Percentiles rank a stretch among this genome's conserved stretches.
Evolutionary conservation across 2,329 filamentous ascomycete genomes (phyloP).

Genomic region (Ceratocystis huliohia): DNA sequence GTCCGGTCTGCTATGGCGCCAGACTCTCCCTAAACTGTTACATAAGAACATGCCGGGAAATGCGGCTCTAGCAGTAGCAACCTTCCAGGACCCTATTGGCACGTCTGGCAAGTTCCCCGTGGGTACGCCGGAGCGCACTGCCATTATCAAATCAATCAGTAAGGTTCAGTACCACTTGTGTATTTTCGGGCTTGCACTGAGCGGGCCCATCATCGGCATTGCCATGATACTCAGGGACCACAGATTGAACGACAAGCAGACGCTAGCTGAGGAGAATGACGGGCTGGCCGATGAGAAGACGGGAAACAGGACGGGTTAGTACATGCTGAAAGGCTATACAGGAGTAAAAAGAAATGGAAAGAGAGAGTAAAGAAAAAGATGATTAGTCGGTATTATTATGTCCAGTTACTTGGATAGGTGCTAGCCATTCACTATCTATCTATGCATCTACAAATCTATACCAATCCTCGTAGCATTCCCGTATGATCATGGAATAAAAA

Average conservation of each 20-base stretch:
- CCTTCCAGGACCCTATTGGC: slow-evolving; percentile 30
- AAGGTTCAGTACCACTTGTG: slow-evolving; percentile 34
- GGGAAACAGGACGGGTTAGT: neutral
- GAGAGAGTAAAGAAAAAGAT: neutral
- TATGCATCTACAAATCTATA: too few species aligned
- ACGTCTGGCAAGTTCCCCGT: slow-evolving; percentile 29
- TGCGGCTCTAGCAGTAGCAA: slow-evolving; percentile 28
- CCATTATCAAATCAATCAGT: slow-evolving; percentile 29
- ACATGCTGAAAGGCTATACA: neutral
- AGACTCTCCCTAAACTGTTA: slow-evolving; percentile 39
- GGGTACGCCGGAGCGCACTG: slow-evolving; percentile 32
- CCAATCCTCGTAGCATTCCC: too few species aligned
- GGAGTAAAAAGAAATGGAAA: neutral
- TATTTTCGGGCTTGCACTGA: slow-evolving; percentile 38
- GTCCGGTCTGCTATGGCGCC: slow-evolving; percentile 50
- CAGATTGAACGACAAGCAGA: slow-evolving; percentile 35
- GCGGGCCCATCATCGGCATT: slow-evolving; percentile 36
- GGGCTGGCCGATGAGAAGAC: neutral
- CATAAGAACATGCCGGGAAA: slow-evolving; percentile 27
- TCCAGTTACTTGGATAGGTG: too few species aligned
- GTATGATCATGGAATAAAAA: too few species aligned
- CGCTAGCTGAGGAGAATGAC: slow-evolving; percentile 26
- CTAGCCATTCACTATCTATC: too few species aligned
- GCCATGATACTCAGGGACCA: slow-evolving; percentile 34
- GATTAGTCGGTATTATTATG: too few species aligned